phyloP scores from a whole-genome alignment of 371 early-diverging fungal genomes.

The Entomophthora muscae region DNA sequence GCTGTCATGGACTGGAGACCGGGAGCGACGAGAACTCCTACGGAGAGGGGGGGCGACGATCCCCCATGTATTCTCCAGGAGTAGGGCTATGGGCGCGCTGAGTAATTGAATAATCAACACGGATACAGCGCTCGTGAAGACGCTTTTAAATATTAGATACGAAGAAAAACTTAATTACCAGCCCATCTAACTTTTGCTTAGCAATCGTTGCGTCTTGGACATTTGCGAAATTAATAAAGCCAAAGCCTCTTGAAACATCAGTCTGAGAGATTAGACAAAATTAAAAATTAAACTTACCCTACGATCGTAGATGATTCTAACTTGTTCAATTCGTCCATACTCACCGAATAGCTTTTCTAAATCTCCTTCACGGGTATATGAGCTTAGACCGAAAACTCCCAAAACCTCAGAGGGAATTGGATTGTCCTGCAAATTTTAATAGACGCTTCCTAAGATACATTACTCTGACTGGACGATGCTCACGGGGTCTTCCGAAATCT shows the following conservation, averaged over 20 bases:
- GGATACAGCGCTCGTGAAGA: constrained; percentile 52
- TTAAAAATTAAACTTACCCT: background rate
- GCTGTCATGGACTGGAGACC: background rate
- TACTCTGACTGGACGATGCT: background rate
- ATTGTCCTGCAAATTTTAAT: constrained; percentile 15
- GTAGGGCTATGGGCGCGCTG: constrained; percentile 42
- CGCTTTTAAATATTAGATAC: constrained; percentile 17
- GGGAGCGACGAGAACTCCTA: background rate
- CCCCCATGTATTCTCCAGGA: constrained; percentile 52
- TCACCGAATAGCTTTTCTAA: background rate
- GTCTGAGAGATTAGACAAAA: constrained; percentile 14
- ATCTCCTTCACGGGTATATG: constrained; percentile 1
- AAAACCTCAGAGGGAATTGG: constrained; percentile 1
- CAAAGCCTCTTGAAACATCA: constrained; percentile 40
- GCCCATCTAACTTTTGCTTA: constrained; percentile 26
- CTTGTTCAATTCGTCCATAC: background rate
- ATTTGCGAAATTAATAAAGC: constrained; percentile 31
- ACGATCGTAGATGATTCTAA: constrained; percentile 3
- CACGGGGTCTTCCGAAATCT: background rate
- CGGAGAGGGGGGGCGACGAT: constrained; percentile 10
- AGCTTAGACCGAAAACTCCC: constrained; percentile 6
- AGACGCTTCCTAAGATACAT: background rate
- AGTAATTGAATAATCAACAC: constrained; percentile 61
- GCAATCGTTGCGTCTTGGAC: constrained; percentile 30
- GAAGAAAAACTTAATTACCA: constrained; percentile 15